Evolutionary conservation across 2,329 filamentous ascomycete genomes (phyloP).

Genomic region (Cordyceps javanica): DNA sequence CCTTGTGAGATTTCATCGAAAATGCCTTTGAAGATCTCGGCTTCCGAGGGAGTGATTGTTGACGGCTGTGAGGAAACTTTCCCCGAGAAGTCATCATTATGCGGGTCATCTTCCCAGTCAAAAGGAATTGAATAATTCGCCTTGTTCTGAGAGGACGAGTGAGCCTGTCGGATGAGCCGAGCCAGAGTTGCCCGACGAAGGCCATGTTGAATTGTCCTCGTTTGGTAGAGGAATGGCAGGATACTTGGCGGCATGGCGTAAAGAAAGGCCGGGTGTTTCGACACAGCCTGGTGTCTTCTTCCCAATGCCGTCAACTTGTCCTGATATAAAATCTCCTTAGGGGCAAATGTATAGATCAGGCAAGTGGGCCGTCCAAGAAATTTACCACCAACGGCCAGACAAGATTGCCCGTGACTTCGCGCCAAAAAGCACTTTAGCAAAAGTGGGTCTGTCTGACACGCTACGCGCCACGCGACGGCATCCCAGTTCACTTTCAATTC

Average conservation of each 20-base stretch:
- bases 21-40: slow-evolving; percentile 54
- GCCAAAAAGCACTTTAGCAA: slow-evolving; percentile 22
- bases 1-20: slow-evolving; percentile 37
- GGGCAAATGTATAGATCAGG: background rate
- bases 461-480: slow-evolving; percentile 5
- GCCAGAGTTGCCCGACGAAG: slow-evolving; percentile 22
- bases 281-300: background rate
- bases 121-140: slow-evolving; percentile 44
- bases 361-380: slow-evolving; percentile 4
- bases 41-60: slow-evolving; percentile 54
- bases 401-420: slow-evolving; percentile 28
- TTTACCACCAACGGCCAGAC: background rate
- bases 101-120: slow-evolving; percentile 33
- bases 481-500: no score
- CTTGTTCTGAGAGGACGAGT: slow-evolving; percentile 14
- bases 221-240: slow-evolving; percentile 67
- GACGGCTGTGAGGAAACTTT: slow-evolving; percentile 24
- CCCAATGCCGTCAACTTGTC: background rate
- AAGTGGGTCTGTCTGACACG: slow-evolving; percentile 9
- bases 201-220: slow-evolving; percentile 45
- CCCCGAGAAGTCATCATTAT: slow-evolving; percentile 16
- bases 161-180: slow-evolving; percentile 18
- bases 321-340: slow-evolving; percentile 2
- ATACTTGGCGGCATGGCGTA: slow-evolving; percentile 31
- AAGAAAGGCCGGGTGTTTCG: background rate